Conservation (phyloP, 2,329 filamentous ascomycete species). For the Cercospora nicotianae region DNA sequence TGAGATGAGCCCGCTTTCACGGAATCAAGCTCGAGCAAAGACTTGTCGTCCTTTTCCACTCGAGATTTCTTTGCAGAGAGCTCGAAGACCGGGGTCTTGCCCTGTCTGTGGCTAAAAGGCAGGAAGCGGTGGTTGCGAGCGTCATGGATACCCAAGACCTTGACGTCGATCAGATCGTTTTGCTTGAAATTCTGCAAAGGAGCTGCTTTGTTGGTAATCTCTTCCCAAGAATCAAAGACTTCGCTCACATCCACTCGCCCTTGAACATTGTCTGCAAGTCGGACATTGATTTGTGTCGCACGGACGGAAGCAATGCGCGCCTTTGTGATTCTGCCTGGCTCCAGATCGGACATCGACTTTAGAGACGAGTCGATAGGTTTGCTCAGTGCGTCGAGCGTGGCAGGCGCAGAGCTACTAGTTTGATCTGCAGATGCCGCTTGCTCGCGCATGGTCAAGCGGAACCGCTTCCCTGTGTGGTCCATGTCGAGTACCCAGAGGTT, state of each 20-base stretch:
- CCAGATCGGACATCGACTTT: constrained; percentile 68
- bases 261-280: constrained; percentile 80
- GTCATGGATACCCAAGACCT: constrained; percentile 84
- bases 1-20: constrained; percentile 70
- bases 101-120: constrained; percentile 81
- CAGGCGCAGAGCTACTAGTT: constrained; percentile 19
- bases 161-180: constrained; percentile 70
- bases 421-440: constrained; percentile 43
- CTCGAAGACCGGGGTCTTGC: constrained; percentile 78
- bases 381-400: constrained; percentile 38
- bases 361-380: constrained; percentile 67
- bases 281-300: constrained; percentile 88
- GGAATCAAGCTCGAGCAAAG: constrained; percentile 69
- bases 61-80: constrained; percentile 70
- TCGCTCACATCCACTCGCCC: constrained; percentile 94
- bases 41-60: constrained; percentile 49
- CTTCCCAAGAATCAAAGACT: constrained; percentile 82
- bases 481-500: constrained; percentile 70
- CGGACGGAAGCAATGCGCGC: constrained; percentile 82
- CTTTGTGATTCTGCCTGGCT: constrained; percentile 70
- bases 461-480: constrained; percentile 68
- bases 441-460: constrained; percentile 63
- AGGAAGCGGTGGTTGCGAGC: constrained; percentile 87
- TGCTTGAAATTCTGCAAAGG: constrained; percentile 73
- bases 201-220: constrained; percentile 77